phyloP scores from a whole-genome alignment of 352 stramenopile genomes.

The Pseudoperonospora humuli region DNA sequence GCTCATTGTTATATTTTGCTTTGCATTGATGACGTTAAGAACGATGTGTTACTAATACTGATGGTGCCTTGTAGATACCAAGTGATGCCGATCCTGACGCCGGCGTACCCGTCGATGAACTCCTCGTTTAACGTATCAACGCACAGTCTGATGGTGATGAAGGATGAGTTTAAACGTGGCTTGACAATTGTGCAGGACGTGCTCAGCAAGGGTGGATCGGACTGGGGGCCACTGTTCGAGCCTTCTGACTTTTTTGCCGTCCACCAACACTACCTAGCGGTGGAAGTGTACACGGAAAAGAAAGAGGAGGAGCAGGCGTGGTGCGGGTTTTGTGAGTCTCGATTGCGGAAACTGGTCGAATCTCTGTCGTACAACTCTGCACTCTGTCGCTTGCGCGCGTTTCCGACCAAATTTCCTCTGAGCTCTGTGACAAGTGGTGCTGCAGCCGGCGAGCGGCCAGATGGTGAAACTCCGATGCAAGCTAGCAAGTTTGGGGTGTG shows the following conservation, averaged over 20 bases:
- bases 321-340: slow-evolving; percentile 91
- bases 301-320: slow-evolving; percentile 88
- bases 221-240: slow-evolving; percentile 77
- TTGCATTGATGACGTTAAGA: slow-evolving; percentile 1
- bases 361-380: slow-evolving; percentile 75
- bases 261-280: slow-evolving; percentile 86
- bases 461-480: slow-evolving; percentile 12
- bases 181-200: slow-evolving; percentile 77
- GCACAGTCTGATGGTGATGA: slow-evolving; percentile 92
- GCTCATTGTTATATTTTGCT: not conserved
- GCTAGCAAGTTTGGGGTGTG: slow-evolving; percentile 63
- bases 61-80: slow-evolving; percentile 58
- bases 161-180: slow-evolving; percentile 87
- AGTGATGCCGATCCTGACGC: slow-evolving; percentile 98
- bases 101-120: slow-evolving; percentile 98
- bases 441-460: slow-evolving; percentile 8
- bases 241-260: slow-evolving; percentile 83
- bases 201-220: slow-evolving; percentile 67
- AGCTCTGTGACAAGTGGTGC: slow-evolving; percentile 41
- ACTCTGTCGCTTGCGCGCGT: slow-evolving; percentile 73
- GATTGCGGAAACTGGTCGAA: slow-evolving; percentile 88
- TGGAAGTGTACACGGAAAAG: slow-evolving; percentile 88
- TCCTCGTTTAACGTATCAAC: slow-evolving; percentile 97
- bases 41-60: not conserved
- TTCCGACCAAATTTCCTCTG: slow-evolving; percentile 81